Evolutionary conservation across 345 rosid genomes (phyloP).

Genomic region (Psidium guajava): DNA sequence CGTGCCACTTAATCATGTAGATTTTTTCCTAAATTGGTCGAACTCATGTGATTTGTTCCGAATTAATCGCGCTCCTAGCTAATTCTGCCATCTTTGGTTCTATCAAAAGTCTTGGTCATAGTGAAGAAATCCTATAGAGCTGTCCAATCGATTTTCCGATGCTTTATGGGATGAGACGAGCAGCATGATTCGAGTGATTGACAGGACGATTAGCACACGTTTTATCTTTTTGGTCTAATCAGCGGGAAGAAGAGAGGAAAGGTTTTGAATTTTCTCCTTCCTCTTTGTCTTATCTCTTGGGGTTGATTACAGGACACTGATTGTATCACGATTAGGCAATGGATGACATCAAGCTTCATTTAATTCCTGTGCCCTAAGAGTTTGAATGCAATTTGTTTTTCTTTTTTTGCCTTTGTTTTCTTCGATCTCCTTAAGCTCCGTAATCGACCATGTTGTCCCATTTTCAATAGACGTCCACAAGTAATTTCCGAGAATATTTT

Average conservation of each 20-base stretch:
- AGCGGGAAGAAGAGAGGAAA: neutral
- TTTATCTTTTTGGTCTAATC: neutral
- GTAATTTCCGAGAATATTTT: neutral
- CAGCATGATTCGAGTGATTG: neutral
- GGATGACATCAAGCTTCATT: neutral
- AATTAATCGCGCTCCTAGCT: neutral
- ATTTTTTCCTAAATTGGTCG: neutral
- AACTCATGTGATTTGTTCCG: neutral
- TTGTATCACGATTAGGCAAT: neutral
- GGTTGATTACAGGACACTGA: neutral
- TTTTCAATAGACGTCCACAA: neutral
- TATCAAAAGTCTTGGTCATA: neutral
- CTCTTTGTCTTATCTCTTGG: neutral
- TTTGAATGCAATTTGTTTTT: neutral
- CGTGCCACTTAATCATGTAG: neutral
- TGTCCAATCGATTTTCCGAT: neutral
- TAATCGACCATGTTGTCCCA: neutral
- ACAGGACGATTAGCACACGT: neutral
- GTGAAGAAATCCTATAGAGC: neutral
- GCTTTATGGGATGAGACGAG: neutral
- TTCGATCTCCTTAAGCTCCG: neutral
- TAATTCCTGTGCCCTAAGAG: neutral
- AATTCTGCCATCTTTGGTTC: neutral
- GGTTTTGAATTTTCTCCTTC: neutral
- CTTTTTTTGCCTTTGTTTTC: neutral